Evolutionary conservation across 805 yeast species (phyloP).

Genomic region (Lipomyces sp.): DNA sequence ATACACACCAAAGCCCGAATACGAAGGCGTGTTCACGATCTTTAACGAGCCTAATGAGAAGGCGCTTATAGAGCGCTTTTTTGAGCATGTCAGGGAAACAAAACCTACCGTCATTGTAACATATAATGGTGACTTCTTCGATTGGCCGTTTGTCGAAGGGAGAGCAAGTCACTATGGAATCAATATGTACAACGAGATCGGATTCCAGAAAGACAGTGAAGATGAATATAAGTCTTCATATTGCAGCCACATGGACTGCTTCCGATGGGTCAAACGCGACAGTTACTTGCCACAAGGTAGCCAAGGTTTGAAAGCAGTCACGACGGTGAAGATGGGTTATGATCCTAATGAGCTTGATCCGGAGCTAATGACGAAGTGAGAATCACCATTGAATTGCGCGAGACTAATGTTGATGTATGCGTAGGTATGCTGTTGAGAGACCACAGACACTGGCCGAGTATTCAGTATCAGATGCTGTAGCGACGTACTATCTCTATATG

Average conservation of each 20-base stretch:
- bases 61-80: constrained; percentile 72
- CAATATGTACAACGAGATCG: constrained; percentile 90
- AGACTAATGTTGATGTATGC: neutral
- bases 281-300: constrained; percentile 98
- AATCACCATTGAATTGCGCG: neutral
- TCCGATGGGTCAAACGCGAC: constrained; percentile 97
- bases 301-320: constrained; percentile 97
- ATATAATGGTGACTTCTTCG: constrained; percentile 97
- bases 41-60: constrained; percentile 89
- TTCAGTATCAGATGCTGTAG: constrained; percentile 99
- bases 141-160: constrained; percentile 97
- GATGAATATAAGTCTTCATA: constrained; percentile 91
- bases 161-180: constrained; percentile 83
- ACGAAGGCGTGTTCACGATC: constrained; percentile 84
- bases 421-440: constrained; percentile 80
- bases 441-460: constrained; percentile 94
- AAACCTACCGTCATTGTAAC: constrained; percentile 97
- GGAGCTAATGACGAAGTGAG: constrained; percentile 87
- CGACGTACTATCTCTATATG: constrained; percentile 93
- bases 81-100: constrained; percentile 85
- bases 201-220: constrained; percentile 85
- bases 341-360: constrained; percentile 97
- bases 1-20: constrained; percentile 96
- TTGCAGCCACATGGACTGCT: constrained; percentile 97
- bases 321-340: constrained; percentile 92